Conservation (phyloP, 129 eudicot species). For the Arctium minus region DNA sequence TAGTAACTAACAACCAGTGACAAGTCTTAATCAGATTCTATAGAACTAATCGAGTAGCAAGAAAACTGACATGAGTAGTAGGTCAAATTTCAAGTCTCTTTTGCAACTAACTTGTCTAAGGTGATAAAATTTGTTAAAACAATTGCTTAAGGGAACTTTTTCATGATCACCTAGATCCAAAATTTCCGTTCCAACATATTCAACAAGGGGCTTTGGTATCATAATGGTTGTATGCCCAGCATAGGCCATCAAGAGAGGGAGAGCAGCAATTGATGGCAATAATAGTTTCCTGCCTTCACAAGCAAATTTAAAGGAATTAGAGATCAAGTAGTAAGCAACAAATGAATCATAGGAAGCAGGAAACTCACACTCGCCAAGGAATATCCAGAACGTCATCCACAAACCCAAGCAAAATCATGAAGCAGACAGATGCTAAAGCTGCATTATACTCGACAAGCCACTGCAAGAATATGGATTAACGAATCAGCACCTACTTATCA, state of each 20-base stretch:
- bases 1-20: constrained; percentile 3
- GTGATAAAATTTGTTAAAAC: neutral
- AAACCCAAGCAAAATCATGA: constrained; percentile 95
- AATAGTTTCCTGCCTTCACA: constrained; percentile 76
- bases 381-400: constrained; percentile 95
- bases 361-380: constrained; percentile 99
- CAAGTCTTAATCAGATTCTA: constrained; percentile 9
- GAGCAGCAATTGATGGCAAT: constrained; percentile 92
- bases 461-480: constrained; percentile 43
- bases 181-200: constrained; percentile 71
- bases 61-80: neutral
- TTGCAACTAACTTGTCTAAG: constrained; percentile 3
- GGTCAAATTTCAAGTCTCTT: neutral
- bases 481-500: neutral
- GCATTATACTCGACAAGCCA: constrained; percentile 99
- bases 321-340: neutral
- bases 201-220: constrained; percentile 91
- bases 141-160: neutral
- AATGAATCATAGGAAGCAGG: constrained; percentile 7
- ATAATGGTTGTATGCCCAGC: constrained; percentile 90
- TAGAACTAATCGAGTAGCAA: neutral
- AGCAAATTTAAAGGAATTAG: constrained; percentile 18
- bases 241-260: constrained; percentile 97
- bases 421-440: constrained; percentile 94
- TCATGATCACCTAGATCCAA: constrained; percentile 72